Evolutionary conservation across 129 eudicot species (phyloP).

Genomic region (Heracleum sosnowskyi): DNA sequence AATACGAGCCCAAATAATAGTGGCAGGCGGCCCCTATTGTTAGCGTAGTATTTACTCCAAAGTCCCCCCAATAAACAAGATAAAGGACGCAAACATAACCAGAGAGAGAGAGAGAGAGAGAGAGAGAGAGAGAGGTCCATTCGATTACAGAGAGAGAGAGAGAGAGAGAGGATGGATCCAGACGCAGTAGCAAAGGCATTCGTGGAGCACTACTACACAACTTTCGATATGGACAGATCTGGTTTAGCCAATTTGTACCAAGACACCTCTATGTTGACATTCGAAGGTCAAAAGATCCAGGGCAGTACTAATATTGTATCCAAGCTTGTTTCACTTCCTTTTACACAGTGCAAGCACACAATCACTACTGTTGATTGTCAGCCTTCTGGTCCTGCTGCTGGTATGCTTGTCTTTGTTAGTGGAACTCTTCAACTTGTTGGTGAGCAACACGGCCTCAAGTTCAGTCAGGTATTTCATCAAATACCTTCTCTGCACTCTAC

Average conservation of each 20-base stretch:
- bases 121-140: too few species aligned
- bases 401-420: conserved; percentile 12
- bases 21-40: neutral
- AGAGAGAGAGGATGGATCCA: neutral
- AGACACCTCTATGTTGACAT: conserved; percentile 14
- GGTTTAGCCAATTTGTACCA: conserved; percentile 14
- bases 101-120: neutral
- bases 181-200: conserved; percentile 16
- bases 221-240: conserved; percentile 12
- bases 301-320: neutral
- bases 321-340: conserved; percentile 9
- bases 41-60: neutral
- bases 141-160: too few species aligned
- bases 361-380: conserved; percentile 18
- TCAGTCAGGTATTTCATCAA: conserved; percentile 7
- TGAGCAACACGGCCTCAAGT: conserved; percentile 14
- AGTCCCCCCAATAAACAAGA: neutral
- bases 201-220: conserved; percentile 16
- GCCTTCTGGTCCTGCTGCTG: conserved; percentile 16
- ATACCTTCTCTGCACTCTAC: neutral
- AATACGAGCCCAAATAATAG: too few species aligned
- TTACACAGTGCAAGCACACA: conserved; percentile 10
- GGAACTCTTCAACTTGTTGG: conserved; percentile 15
- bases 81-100: neutral
- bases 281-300: conserved; percentile 17